Evolutionary conservation across 2,329 filamentous ascomycete genomes (phyloP), one percentile per base, ranked within the genome.

Genomic region (Exophiala sp.): DNA sequence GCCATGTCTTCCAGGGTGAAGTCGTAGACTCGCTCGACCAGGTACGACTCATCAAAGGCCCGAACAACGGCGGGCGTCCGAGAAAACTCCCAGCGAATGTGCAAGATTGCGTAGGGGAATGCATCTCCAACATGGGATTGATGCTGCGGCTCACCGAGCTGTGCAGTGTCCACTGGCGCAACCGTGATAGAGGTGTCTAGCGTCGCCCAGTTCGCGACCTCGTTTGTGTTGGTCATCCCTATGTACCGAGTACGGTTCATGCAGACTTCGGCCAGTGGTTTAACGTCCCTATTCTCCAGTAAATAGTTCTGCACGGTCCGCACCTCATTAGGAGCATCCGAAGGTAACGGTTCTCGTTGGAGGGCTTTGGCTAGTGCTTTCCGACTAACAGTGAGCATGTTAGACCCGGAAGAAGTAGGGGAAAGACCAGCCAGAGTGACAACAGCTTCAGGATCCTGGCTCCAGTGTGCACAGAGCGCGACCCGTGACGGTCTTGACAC

Each of bases 1-100:
- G 74, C 73, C 59, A 78, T 75, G 27, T 71, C 70, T 59, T 78
- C 74, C 8, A 79, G 59, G 1, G 75, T 77, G 56, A 79, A 79
- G 3, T 74, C 75, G 27, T 72, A 68, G 8, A 79, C 70, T 24
- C 75, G 69, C 56, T 79, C 74, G 14, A 48, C 60, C 29, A 62
- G 45, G 48, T 58, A 46, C 8, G 23, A 46, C 42, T 68, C 62
- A 64, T 66, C 46, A 50, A 57, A 44, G 1, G 43, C 50, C 11
- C 48, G 24, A 3, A 46, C 44, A 10, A 57, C 38, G 6, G 43
- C 44, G 22, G 53, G 40, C 7, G 48, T 48, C 24, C 43, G 35
- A 3, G 23, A 24, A 30, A 74, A 74, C 61, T 78, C 74, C 45
- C 70, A 69, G 22, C 75, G 69, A 23, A 79, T 65, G 39, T 73